Base-by-base conservation (phyloP, 208 protist species). In the Acanthamoeba castellanii region DNA sequence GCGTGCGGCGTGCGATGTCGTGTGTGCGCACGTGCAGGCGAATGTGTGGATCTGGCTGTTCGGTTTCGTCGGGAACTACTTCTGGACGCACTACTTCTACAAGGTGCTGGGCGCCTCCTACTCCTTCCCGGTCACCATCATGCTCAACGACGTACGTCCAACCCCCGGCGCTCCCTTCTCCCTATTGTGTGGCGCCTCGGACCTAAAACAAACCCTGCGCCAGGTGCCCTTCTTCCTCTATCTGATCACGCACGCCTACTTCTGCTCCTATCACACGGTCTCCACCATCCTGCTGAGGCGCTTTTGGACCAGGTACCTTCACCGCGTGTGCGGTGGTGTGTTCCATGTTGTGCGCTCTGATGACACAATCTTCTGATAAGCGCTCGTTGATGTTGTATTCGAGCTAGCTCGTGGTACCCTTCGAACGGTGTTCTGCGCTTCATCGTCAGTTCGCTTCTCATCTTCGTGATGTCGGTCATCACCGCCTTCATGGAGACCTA, bases 401-500 rank as follows among this genome's bases (percentile, higher is more conserved):
- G 25, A 52, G 25, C 25, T n/a, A 90, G 84, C 47, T 90, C 84
- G 45, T 25, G 22, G 25, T 90, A 90, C 32, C 59, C 93, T 52
- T 92, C 94, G 22, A 93, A 45, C 45, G 34, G 57, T 8, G 42
- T 64, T 13, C 8, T 93, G 1, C 52, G 95, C 30, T 95, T 94
- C 52, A 64, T 96, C n/a, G 57, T 94, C 20, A 78, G 85, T 20
- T 66, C 88, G 18, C 20, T 96, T 18, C 8, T 96, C 1, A 96
- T 97, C 22, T 94, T 95, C 7, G 74, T 57, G 6, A 94, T 97
- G 74, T 68, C 92, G 9, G 96, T 84, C n/a, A 91, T 97, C 45
- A 97, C 96, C 61, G 96, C 96, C 42, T 97, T 97, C 55, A 97
- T 97, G 96, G 96, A 97, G 22, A 96, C 96, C 72, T 97, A 76